Conservation (phyloP, 441 rosid genomes). For the Adansonia rubrostipa region DNA sequence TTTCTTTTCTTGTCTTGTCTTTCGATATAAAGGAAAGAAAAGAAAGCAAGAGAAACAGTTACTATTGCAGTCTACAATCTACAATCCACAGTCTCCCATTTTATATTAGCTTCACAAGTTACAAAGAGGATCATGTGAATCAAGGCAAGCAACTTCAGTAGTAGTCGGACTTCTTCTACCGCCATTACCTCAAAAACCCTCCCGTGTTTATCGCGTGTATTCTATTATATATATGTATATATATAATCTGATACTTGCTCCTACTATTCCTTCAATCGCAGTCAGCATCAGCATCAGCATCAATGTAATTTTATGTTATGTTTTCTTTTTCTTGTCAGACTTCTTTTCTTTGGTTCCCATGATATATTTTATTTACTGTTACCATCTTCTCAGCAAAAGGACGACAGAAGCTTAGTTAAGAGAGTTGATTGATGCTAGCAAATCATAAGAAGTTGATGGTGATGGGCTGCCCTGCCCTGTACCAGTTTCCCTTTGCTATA, state of each 20-base stretch:
- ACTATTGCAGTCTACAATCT: too few relatives aligned
- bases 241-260: not conserved
- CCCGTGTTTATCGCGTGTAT: slow-evolving; percentile 54
- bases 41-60: not conserved
- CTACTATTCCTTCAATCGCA: not conserved
- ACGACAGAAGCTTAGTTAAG: not conserved
- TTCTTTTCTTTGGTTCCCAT: not conserved
- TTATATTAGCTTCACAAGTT: not conserved
- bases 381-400: not conserved
- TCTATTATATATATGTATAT: slow-evolving; percentile 16
- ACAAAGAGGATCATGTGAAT: slow-evolving; percentile 40
- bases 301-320: not conserved
- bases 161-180: not conserved
- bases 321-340: not conserved
- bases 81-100: not conserved
- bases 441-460: not conserved
- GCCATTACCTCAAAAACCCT: slow-evolving; percentile 26
- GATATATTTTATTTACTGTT: not conserved
- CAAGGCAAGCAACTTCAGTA: slow-evolving; percentile 22
- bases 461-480: not conserved
- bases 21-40: not conserved
- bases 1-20: too few relatives aligned
- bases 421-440: not conserved
- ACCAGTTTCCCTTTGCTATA: not conserved
- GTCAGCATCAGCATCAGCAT: not conserved